Conservation (phyloP, 306 rosid species). For the Calophaca sinica region DNA sequence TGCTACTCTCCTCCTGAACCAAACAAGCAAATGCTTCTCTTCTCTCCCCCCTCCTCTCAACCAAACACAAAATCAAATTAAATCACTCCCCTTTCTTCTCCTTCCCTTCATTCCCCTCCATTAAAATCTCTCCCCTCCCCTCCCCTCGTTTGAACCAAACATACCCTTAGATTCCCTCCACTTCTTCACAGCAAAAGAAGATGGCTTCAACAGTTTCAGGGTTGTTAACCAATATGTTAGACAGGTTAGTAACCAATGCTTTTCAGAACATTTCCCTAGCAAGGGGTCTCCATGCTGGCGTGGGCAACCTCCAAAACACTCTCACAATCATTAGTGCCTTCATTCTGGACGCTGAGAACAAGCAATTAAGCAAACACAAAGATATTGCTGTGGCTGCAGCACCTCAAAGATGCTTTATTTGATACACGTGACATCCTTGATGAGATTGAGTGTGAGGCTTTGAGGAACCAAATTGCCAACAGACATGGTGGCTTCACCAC, state of each 20-base stretch:
- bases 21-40: too few species aligned
- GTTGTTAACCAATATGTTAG: not conserved
- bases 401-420: conserved; percentile 24
- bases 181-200: not conserved
- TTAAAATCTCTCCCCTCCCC: too few species aligned
- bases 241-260: not conserved
- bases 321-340: conserved; percentile 35
- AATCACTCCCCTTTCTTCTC: too few species aligned
- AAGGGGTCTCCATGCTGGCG: conserved; percentile 14
- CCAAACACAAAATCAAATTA: too few species aligned
- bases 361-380: conserved; percentile 21
- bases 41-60: too few species aligned
- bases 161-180: not conserved
- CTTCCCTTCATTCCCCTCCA: too few species aligned
- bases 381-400: conserved; percentile 19
- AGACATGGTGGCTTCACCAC: not conserved
- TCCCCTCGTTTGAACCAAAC: too few species aligned
- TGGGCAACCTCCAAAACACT: conserved; percentile 22
- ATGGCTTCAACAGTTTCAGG: conserved; percentile 22
- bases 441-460: conserved; percentile 35
- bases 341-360: conserved; percentile 38
- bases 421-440: conserved; percentile 39
- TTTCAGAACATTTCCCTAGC: conserved; percentile 27
- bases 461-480: conserved; percentile 35
- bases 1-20: too few species aligned